Evolutionary conservation across 1,139 yeast species (phyloP), one percentile per base, ranked within the genome.

Genomic region (Torulaspora pretoriensis): DNA sequence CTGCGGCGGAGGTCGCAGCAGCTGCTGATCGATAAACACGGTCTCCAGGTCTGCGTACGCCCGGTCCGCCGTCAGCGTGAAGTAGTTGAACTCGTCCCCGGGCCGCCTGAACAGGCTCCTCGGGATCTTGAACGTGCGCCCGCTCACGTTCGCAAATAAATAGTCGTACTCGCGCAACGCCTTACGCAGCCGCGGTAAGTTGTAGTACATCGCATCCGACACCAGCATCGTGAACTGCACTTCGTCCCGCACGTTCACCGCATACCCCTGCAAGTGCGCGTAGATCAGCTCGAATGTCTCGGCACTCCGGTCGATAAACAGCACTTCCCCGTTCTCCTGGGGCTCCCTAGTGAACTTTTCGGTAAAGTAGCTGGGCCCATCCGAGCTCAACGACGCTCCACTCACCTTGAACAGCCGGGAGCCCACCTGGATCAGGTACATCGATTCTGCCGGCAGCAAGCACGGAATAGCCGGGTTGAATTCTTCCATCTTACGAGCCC

Each of bases 381-480:
- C 97, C 1, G 87, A 85, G 19, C 90, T 83, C 34, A 89, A 65
- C 4, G 96, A 87, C 1, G 92, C 89, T 1, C 96, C 97, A 59
- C 92, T 82, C 14, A 71, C 57, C 29, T 72, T 68, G 61, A 78
- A 83, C 29, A 75, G 53, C 51, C 73, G 73, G 43, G 73, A 75
- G 0, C 96, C 96, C 3, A 88, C 82, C 61, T 84, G 89, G 23
- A 89, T 75, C 10, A 81, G 73, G 63, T 75, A 88, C 57, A 86
- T 80, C 53, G 73, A 77, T 39, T 81, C 83, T 53, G 74, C 79
- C 24, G 92, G 82, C 26, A 87, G 70, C 2, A 80, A 59, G 1
- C 68, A 63, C 1, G 88, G 85, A 36, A 84, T 82, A 2, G 65
- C 52, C 6, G 59, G 59, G 32, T 55, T 56, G 27, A 54, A 55